phyloP scores from a whole-genome alignment of 2,329 filamentous ascomycete species.

The Cladosporium velox region DNA sequence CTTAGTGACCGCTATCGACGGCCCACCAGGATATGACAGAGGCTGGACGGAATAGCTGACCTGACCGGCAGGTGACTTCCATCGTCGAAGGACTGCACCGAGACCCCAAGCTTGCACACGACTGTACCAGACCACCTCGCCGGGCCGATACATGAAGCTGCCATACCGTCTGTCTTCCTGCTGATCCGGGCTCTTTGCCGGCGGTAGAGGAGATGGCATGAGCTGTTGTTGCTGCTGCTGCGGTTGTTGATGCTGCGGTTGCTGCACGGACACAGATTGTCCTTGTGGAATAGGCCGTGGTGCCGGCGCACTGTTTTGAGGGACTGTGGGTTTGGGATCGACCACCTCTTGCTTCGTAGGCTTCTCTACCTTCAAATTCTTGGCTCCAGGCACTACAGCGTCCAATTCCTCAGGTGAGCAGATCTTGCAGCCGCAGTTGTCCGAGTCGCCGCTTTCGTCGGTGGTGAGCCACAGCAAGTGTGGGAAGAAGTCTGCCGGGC shows the following conservation, averaged over 20 bases:
- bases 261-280: slow-evolving; percentile 24
- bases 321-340: not conserved
- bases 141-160: slow-evolving; percentile 54
- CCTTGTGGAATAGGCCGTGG: not conserved
- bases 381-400: slow-evolving; percentile 37
- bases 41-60: slow-evolving; percentile 33
- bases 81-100: slow-evolving; percentile 53
- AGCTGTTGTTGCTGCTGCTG: slow-evolving; percentile 24
- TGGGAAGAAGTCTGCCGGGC: slow-evolving; percentile 61
- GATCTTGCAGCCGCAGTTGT: slow-evolving; percentile 60
- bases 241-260: slow-evolving; percentile 17
- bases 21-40: slow-evolving; percentile 43
- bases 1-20: slow-evolving; percentile 43
- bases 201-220: slow-evolving; percentile 38
- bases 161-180: slow-evolving; percentile 50
- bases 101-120: slow-evolving; percentile 56
- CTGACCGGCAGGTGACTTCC: slow-evolving; percentile 31
- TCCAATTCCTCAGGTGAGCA: slow-evolving; percentile 58
- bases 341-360: slow-evolving; percentile 24
- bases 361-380: slow-evolving; percentile 26
- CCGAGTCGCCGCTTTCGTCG: slow-evolving; percentile 54
- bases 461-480: slow-evolving; percentile 60
- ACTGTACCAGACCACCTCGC: slow-evolving; percentile 60
- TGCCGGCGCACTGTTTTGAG: not conserved
- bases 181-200: slow-evolving; percentile 49